phyloP scores from a whole-genome alignment of 2,329 filamentous ascomycete species.

The Chrysoporthe puriensis region DNA sequence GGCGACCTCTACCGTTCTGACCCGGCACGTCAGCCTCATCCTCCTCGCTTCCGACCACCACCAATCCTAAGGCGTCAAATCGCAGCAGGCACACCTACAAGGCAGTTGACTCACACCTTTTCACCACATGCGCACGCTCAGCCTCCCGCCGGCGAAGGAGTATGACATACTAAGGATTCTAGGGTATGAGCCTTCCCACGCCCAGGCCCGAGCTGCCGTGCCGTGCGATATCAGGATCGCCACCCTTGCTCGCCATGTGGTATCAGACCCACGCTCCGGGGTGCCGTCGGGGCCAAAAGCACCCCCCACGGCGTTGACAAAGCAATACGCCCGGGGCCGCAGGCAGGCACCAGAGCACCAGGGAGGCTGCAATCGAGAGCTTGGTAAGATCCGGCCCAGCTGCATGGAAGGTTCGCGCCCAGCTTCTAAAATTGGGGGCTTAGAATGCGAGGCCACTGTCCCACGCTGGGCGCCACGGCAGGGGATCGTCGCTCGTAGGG shows the following conservation, averaged over 20 bases:
- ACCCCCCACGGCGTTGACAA: constrained; percentile 5
- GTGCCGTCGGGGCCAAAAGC: neutral
- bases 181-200: constrained; percentile 26
- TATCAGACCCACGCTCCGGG: constrained; percentile 13
- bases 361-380: neutral
- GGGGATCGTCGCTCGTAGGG: constrained; percentile 24
- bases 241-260: constrained; percentile 27
- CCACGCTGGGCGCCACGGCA: constrained; percentile 17
- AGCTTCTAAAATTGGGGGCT: constrained; percentile 25
- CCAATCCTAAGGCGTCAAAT: neutral
- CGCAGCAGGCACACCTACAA: neutral
- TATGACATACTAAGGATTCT: constrained; percentile 28
- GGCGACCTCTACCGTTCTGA: constrained; percentile 21
- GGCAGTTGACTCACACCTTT: constrained; percentile 6
- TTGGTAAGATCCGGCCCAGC: neutral
- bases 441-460: constrained; percentile 21
- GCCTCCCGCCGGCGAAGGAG: constrained; percentile 20
- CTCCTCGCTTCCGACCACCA: constrained; percentile 12
- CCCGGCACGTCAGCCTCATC: constrained; percentile 28
- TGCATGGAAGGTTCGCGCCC: constrained; percentile 4
- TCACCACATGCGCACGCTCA: constrained; percentile 17
- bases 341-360: neutral
- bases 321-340: neutral
- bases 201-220: neutral
- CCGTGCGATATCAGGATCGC: constrained; percentile 4